Evolutionary conservation across 495 filamentous ascomycete genomes (phyloP), one percentile per base, ranked within the genome.

Genomic region (Penicillium ucsense): DNA sequence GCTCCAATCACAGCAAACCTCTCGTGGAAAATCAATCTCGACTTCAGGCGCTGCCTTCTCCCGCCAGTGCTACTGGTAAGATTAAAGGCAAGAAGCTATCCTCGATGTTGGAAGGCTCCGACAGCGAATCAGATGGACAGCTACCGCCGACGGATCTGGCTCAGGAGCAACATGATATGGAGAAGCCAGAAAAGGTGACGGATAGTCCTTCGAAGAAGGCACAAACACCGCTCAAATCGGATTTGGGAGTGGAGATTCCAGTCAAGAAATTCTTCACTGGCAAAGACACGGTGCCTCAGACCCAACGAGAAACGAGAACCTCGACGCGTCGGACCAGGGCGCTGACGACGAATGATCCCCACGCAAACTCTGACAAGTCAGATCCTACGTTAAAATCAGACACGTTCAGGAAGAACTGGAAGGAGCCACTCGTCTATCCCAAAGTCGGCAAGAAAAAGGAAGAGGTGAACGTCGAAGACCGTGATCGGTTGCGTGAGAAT

Each of bases 381-480:
- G 40, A 43, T 47, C 29, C 44, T n/a, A 34, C 28, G 5, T 20
- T 39, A 29, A 4, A 43, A 49, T 38, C 53, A 41, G 51, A 63
- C 39, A 31, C 40, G n/a, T 42, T 53, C 51, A 44, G 57, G 10
- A 42, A 56, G 10, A 62, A 59, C 20, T 70, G 66, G 69, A 48
- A 53, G 35, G 77, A 78, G 27, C 73, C 89, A 8, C 68, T 97
- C 12, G 71, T 84, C 2, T 92, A 84, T 57, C 86, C 87, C 4
- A 68, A 68, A 33, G 70, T 67, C 38, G 88, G 85, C 4, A 80
- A 80, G 50, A 83, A 81, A 51, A 82, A 82, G 51, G 79, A 85
- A 11, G 83, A 81, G 27, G 86, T 97, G 9, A 80, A 86, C 46
- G 82, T 82, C 51, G 73, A 78, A 11, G 92, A 98, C 62, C 82